Conservation (phyloP, 768 basidiomycete genomes). For the Rhodosporidiobolus sp. region DNA sequence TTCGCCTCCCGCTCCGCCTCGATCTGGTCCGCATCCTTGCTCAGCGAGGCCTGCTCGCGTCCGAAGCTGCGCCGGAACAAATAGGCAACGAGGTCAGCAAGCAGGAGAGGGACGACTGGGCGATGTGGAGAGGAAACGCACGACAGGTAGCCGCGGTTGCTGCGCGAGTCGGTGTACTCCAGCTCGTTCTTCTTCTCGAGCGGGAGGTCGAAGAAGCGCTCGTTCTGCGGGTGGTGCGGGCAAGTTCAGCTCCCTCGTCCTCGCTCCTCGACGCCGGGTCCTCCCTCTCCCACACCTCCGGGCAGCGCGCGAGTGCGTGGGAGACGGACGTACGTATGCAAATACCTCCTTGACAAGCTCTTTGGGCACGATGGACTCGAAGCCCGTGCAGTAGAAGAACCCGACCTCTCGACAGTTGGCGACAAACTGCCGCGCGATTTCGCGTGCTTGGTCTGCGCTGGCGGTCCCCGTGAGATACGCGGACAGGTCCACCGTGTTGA, state of each 20-base stretch:
- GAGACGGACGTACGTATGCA: not conserved
- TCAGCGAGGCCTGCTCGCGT: not conserved
- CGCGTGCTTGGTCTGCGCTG: not conserved
- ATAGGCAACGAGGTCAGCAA: too few species aligned
- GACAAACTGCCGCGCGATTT: not conserved
- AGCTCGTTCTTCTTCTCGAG: conserved; percentile 52
- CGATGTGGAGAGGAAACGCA: not conserved
- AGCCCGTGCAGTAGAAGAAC: conserved; percentile 53
- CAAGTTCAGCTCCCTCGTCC: not conserved
- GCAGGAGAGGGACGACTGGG: not conserved
- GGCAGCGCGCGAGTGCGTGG: not conserved
- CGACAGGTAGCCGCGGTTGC: conserved; percentile 30
- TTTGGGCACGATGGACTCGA: conserved; percentile 53
- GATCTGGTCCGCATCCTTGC: conserved; percentile 2
- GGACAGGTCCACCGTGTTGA: conserved; percentile 29
- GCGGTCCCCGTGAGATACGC: not conserved
- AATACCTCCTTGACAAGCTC: conserved; percentile 43
- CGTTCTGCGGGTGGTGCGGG: not conserved
- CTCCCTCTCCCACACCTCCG: conserved; percentile 23
- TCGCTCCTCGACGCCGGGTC: conserved; percentile 49
- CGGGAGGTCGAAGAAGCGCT: conserved; percentile 49
- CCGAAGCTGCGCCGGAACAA: not conserved
- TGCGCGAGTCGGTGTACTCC: conserved; percentile 13
- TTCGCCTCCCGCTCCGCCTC: not conserved
- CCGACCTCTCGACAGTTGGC: conserved; percentile 46